phyloP scores from a whole-genome alignment of 192 early-diverging fungal species.

The Backusella westeae region DNA sequence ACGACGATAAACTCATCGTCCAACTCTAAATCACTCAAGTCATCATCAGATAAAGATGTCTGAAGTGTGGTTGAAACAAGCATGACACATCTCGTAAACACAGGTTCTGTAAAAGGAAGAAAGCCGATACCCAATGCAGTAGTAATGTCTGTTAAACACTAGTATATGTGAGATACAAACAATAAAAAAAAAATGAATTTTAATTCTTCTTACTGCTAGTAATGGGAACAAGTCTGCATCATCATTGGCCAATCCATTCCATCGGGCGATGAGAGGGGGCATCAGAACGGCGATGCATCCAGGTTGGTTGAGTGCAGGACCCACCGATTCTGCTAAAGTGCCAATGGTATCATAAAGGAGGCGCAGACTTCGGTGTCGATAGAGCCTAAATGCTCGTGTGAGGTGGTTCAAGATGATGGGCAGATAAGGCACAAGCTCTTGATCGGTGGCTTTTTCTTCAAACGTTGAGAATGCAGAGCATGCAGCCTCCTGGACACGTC shows the following conservation, averaged over 20 bases:
- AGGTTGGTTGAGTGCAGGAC: conserved; percentile 73
- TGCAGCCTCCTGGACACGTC: conserved; percentile 95
- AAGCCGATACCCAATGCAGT: conserved; percentile 88
- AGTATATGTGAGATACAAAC: background rate
- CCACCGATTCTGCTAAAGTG: conserved; percentile 92
- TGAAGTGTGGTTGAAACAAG: conserved; percentile 78
- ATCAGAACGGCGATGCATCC: conserved; percentile 82
- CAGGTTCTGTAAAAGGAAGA: conserved; percentile 75
- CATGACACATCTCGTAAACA: conserved; percentile 87
- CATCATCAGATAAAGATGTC: conserved; percentile 45
- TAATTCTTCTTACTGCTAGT: conserved; percentile 59
- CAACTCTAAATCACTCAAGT: conserved; percentile 47
- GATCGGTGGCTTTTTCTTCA: conserved; percentile 82
- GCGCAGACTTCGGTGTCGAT: conserved; percentile 92
- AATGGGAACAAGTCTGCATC: conserved; percentile 93
- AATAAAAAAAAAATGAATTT: background rate
- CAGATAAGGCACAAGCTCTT: conserved; percentile 83
- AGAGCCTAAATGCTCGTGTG: conserved; percentile 77
- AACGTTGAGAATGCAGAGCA: conserved; percentile 95
- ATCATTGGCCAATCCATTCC: conserved; percentile 75
- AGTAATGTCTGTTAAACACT: conserved; percentile 49
- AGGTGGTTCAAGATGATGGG: conserved; percentile 80
- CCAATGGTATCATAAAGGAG: conserved; percentile 97
- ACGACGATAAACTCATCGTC: conserved; percentile 97
- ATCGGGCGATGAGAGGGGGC: conserved; percentile 83